phyloP scores from a whole-genome alignment of 129 eudicot species.

The Kitagawia praeruptora region DNA sequence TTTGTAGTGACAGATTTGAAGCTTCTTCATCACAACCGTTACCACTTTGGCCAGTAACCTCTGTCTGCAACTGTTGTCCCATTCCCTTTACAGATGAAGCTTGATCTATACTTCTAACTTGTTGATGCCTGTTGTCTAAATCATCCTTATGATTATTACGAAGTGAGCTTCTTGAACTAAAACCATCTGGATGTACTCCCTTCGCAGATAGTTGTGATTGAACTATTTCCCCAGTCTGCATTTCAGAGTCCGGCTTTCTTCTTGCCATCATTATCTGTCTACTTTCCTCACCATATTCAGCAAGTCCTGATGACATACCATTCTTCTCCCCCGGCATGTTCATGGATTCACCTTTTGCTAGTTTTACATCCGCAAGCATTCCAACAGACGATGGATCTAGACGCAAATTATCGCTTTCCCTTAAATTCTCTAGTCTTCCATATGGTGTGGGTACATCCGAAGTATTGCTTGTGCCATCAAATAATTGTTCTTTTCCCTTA shows the following conservation, averaged over 20 bases:
- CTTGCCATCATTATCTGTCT: conserved; percentile 23
- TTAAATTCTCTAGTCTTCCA: conserved; percentile 26
- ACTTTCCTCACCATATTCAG: conserved; percentile 42
- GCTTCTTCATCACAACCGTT: conserved; percentile 23
- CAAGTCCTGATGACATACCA: conserved; percentile 18
- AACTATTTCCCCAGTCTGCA: conserved; percentile 29
- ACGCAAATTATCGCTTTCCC: conserved; percentile 21
- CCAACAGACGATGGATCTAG: conserved; percentile 34
- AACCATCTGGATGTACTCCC: conserved; percentile 34
- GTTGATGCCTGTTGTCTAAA: conserved; percentile 19
- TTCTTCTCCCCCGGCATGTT: conserved; percentile 29
- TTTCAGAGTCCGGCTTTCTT: conserved; percentile 39
- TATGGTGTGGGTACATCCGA: conserved; percentile 29
- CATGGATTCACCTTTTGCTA: conserved; percentile 34
- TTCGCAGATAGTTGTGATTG: conserved; percentile 36
- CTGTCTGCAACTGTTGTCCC: conserved; percentile 26
- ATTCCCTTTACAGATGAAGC: conserved; percentile 20
- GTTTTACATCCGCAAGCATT: conserved; percentile 28
- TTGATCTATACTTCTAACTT: conserved; percentile 10
- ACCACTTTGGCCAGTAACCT: conserved; percentile 26
- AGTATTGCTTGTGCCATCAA: conserved; percentile 34
- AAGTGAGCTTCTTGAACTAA: conserved; percentile 21
- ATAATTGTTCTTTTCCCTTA: conserved; percentile 60
- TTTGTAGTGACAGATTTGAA: conserved; percentile 21
- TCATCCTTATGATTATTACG: conserved; percentile 18